Percentiles rank a stretch among this genome's conserved stretches.
Conservation (phyloP, 176 grass and related monocot genomes). For the Aegilops longissima region DNA sequence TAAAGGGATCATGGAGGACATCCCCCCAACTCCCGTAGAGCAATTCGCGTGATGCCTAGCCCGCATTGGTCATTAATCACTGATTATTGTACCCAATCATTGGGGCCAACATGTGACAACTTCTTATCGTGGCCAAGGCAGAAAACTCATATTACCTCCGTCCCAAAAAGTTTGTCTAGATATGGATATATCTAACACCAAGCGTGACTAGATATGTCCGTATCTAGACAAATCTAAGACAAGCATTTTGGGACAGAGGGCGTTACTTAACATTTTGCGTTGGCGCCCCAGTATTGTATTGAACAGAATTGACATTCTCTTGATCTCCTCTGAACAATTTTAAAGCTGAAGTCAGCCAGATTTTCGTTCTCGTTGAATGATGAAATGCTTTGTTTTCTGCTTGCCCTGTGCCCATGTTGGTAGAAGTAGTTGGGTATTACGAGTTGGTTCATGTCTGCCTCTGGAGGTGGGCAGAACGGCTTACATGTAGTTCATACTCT, state of each 20-base stretch:
- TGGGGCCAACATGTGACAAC: constrained; percentile 10
- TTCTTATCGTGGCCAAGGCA: neutral
- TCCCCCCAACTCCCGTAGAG: constrained; percentile 31
- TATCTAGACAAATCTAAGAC: too few relatives aligned
- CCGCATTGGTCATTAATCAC: neutral
- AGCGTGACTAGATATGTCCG: too few relatives aligned
- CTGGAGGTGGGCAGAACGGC: too few relatives aligned
- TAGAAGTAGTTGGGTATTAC: too few relatives aligned
- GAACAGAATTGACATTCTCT: neutral
- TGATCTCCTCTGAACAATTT: neutral
- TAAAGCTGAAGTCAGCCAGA: neutral
- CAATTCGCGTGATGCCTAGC: neutral
- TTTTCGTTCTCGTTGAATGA: neutral
- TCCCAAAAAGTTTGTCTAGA: too few relatives aligned
- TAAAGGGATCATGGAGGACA: constrained; percentile 82
- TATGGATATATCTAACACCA: too few relatives aligned
- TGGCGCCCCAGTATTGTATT: neutral
- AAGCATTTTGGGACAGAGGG: too few relatives aligned
- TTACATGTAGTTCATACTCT: too few relatives aligned
- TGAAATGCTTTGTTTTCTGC: neutral
- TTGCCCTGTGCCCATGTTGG: neutral
- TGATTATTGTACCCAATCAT: constrained; percentile 17
- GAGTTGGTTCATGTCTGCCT: too few relatives aligned
- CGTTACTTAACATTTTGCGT: neutral
- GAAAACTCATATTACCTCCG: neutral